Evolutionary conservation across 2,329 filamentous ascomycete genomes (phyloP), one percentile per base, ranked within the genome.

Genomic region (Chaetomium olivaceum): DNA sequence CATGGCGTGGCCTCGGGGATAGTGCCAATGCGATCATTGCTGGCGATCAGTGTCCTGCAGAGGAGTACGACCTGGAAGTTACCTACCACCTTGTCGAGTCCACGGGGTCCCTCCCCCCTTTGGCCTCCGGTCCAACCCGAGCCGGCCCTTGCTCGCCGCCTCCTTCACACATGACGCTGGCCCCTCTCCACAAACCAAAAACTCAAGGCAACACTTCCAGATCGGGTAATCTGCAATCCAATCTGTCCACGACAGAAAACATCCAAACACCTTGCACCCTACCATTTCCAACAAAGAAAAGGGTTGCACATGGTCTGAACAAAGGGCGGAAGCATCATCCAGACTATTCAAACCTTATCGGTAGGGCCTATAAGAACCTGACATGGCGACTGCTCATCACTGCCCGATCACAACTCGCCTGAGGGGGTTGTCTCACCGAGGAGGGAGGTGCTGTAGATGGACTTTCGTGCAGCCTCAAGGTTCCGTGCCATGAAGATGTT

Each of bases 71-170:
- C 25, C 23, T 46, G 56, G 55, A 59, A 48, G 36, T 60, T 56
- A 39, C 33, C 33, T 36, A 36, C 36, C 62, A 33, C 55, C 56
- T 51, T n/a, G n/a, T 50, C 21, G 25, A 27, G 55, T 58, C 19
- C 33, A 36, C 33, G 25, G 25, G 46, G 36, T 48, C 25, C 52
- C 29, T 39, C 27, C 48, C 48, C 48, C 36, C 52, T 55, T 21
- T 19, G 25, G 12, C 39, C 54, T 62, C 54, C 54, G 39, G 43
- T 27, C 54, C 25, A 62, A 58, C 61, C 52, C 56, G 52, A 59
- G 46, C 51, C 27, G 51, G 51, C 58, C 51, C 63, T 50, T 55
- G 62, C 57, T 57, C 43, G 23, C n/a, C 36, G 27, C 46, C 29
- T 16, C 12, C 25, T 14, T 11, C 54, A 29, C 39, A 39, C 31